Evolutionary conservation across 768 basidiomycete species (phyloP).

Genomic region (Pleurotus citrinopileatus): DNA sequence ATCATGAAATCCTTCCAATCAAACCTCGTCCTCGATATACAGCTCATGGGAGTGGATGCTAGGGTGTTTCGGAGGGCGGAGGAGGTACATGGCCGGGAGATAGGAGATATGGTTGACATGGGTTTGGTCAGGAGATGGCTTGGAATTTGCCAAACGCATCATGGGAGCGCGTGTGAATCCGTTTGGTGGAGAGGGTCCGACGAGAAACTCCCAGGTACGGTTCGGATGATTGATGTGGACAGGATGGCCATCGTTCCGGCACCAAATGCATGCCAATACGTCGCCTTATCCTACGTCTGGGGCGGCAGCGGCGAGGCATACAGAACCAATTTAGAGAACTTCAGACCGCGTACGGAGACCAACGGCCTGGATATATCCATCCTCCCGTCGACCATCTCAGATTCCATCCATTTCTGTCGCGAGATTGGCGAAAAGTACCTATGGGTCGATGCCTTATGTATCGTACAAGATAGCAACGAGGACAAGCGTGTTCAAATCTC

Average conservation of each 20-base stretch:
- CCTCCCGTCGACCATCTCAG: constrained; percentile 1
- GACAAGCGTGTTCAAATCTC: background rate
- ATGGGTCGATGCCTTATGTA: constrained; percentile 3
- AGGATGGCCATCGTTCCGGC: background rate
- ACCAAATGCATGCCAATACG: background rate
- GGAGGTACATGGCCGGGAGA: background rate
- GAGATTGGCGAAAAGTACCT: background rate
- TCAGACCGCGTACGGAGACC: background rate
- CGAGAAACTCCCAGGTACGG: background rate
- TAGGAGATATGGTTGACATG: constrained; percentile 1
- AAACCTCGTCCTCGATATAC: background rate
- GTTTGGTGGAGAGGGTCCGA: constrained; percentile 1
- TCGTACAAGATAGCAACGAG: background rate
- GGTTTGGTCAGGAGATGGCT: background rate
- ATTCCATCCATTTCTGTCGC: background rate
- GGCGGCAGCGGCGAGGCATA: background rate
- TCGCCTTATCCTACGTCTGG: constrained; percentile 6
- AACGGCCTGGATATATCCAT: background rate
- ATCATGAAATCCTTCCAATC: background rate
- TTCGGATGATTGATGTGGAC: constrained; percentile 6
- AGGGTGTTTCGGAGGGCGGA: background rate
- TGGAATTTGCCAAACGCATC: background rate
- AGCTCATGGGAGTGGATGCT: background rate
- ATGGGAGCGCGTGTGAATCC: background rate
- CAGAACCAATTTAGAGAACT: background rate